These are phyloP conservation scores for Lactarius tabidus DNA, from an alignment of 768 basidiomycete species.

Conservation along the genomic window DNA sequence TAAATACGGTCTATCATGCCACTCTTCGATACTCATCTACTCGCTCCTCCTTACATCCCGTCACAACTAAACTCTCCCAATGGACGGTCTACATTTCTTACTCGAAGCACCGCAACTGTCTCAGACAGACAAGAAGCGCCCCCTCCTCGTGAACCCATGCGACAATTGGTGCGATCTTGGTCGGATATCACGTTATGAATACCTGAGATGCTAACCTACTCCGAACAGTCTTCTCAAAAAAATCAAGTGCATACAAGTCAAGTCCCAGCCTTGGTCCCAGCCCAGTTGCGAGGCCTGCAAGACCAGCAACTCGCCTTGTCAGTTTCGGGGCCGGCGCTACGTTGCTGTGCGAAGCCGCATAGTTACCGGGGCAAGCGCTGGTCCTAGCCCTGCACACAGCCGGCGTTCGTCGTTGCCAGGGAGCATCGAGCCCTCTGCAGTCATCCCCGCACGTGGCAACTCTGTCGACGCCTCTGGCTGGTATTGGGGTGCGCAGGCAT, in stretches of 20 bases:
- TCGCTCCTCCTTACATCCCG: constrained; percentile 13
- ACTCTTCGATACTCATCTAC: constrained; percentile 21
- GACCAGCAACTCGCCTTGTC: constrained; percentile 63
- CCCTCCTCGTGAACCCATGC: constrained; percentile 84
- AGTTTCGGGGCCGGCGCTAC: constrained; percentile 79
- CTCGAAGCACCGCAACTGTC: constrained; percentile 78
- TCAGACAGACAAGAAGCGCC: constrained; percentile 75
- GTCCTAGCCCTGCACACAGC: constrained; percentile 17
- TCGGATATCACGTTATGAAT: constrained; percentile 3
- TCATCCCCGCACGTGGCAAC: constrained; percentile 5
- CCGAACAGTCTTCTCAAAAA: constrained; percentile 73
- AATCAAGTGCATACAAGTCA: constrained; percentile 76
- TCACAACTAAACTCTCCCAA: constrained; percentile 24
- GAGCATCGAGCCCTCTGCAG: constrained; percentile 2
- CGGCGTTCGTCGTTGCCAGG: constrained; percentile 25
- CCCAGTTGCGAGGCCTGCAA: constrained; percentile 76
- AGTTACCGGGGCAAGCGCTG: constrained; percentile 49
- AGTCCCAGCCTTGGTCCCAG: constrained; percentile 57
- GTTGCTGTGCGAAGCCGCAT: constrained; percentile 82
- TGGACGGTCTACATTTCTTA: constrained; percentile 85
- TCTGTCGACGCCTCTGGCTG: constrained; percentile 20
- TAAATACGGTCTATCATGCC: constrained; percentile 25
- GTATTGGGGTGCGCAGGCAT: constrained; percentile 17
- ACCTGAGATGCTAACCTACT: constrained; percentile 21
- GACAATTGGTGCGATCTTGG: constrained; percentile 63